Conservation (phyloP, 768 basidiomycete genomes). For the Punctularia strigosozonata region DNA sequence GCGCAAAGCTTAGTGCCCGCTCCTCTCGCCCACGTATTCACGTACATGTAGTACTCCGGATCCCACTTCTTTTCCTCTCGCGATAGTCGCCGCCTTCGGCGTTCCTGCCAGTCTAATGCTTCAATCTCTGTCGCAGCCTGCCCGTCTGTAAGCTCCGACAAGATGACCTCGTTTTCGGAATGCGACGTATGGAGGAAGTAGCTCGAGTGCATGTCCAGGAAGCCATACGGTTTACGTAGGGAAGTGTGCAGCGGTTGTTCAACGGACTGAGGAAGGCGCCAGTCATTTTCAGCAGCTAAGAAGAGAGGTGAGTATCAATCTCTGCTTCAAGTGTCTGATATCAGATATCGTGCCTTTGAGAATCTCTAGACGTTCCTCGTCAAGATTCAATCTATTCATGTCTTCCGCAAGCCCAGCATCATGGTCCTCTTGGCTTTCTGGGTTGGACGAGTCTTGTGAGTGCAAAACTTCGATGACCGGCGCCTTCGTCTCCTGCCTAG, state of each 20-base stretch:
- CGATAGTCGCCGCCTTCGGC: slow-evolving; percentile 37
- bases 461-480: slow-evolving; percentile 48
- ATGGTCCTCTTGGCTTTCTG: slow-evolving; percentile 26
- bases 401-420: slow-evolving; percentile 29
- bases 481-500: slow-evolving; percentile 24
- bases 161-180: slow-evolving; percentile 74
- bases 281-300: slow-evolving; percentile 65
- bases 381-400: slow-evolving; percentile 35
- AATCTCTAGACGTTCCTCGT: slow-evolving; percentile 40
- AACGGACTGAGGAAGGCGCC: slow-evolving; percentile 61
- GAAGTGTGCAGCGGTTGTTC: slow-evolving; percentile 33
- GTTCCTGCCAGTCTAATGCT: slow-evolving; percentile 33
- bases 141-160: no score
- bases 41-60: slow-evolving; percentile 76
- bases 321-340: not conserved
- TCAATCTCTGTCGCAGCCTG: slow-evolving; percentile 53
- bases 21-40: no score
- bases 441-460: slow-evolving; percentile 14
- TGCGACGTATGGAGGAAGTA: slow-evolving; percentile 66
- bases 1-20: no score
- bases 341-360: slow-evolving; percentile 34
- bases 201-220: slow-evolving; percentile 61
- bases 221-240: slow-evolving; percentile 52
- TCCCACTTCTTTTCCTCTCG: slow-evolving; percentile 76
- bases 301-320: slow-evolving; percentile 3